Evolutionary conservation across 1,284 basidiomycete genomes (phyloP).

Genomic region (Boletus coffeatus): DNA sequence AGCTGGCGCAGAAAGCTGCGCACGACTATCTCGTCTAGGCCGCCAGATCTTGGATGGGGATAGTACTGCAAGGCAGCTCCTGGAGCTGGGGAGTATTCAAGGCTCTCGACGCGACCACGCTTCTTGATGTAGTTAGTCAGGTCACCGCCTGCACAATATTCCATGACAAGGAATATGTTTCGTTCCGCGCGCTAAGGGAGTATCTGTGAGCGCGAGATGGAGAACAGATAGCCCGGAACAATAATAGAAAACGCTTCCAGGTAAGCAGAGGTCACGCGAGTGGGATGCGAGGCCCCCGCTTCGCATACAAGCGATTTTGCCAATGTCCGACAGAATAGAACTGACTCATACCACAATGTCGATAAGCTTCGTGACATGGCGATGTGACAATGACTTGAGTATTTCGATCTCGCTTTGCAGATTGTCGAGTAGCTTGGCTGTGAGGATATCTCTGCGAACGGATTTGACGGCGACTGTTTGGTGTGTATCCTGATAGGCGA

Average conservation of each 20-base stretch:
- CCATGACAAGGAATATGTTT: conserved; percentile 98
- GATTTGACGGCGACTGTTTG: conserved; percentile 92
- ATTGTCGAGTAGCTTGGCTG: conserved; percentile 92
- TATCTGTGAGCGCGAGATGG: conserved; percentile 11
- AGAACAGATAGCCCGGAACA: background rate
- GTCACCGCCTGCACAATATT: conserved; percentile 94
- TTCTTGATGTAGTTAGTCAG: conserved; percentile 96
- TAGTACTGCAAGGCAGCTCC: conserved; percentile 75
- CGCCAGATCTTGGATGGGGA: conserved; percentile 87
- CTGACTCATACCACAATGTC: conserved; percentile 74
- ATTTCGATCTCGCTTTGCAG: conserved; percentile 97
- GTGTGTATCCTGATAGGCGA: conserved; percentile 56
- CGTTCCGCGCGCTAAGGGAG: conserved; percentile 74
- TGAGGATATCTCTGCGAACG: conserved; percentile 85
- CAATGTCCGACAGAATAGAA: conserved; percentile 3
- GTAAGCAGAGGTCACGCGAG: background rate
- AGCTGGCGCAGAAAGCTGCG: conserved; percentile 92
- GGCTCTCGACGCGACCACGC: conserved; percentile 78
- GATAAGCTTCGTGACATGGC: conserved; percentile 89
- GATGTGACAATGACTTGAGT: conserved; percentile 89
- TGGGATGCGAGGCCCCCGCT: background rate
- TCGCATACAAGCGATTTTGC: background rate
- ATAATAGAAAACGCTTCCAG: background rate
- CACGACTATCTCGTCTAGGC: conserved; percentile 87
- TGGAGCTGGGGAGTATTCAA: conserved; percentile 71